Evolutionary conservation across 169 alveolate genomes (phyloP).

Genomic region (Plasmodium coatneyi): DNA sequence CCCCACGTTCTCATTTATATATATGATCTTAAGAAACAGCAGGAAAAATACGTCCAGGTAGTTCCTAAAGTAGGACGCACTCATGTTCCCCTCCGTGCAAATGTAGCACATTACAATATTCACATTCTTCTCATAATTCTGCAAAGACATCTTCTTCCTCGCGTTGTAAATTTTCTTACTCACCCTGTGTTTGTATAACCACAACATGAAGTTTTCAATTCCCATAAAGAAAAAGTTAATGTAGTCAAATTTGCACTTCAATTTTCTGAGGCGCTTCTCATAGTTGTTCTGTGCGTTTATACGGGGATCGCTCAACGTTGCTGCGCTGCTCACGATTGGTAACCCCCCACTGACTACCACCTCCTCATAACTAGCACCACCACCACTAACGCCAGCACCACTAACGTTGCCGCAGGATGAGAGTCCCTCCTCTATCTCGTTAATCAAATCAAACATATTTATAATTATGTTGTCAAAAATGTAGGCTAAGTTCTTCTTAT

Average conservation of each 20-base stretch:
- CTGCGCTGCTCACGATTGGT: neutral
- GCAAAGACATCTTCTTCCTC: slow-evolving; percentile 11
- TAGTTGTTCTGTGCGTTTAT: neutral
- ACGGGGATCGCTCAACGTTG: neutral
- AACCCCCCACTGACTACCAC: neutral
- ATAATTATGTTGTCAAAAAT: slow-evolving; percentile 54
- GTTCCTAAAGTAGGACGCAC: slow-evolving; percentile 39
- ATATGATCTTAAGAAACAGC: slow-evolving; percentile 31
- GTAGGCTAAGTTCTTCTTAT: slow-evolving; percentile 32
- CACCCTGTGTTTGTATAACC: slow-evolving; percentile 54
- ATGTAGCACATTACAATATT: slow-evolving; percentile 50
- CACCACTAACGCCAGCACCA: neutral
- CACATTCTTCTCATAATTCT: slow-evolving; percentile 49
- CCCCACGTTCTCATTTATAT: slow-evolving; percentile 29
- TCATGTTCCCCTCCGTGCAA: slow-evolving; percentile 70
- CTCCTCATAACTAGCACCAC: neutral
- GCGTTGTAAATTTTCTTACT: slow-evolving; percentile 32
- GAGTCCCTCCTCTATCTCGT: slow-evolving; percentile 9
- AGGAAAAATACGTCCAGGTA: slow-evolving; percentile 62
- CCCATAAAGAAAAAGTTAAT: slow-evolving; percentile 19
- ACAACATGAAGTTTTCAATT: slow-evolving; percentile 45
- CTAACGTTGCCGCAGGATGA: no score
- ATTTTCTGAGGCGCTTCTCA: neutral
- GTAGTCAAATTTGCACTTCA: slow-evolving; percentile 55
- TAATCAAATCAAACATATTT: slow-evolving; percentile 47